A percentile compares a stretch with the other conserved stretches of the same genome.
Evolutionary conservation across 2,329 filamentous ascomycete genomes (phyloP).

Genomic region (Microcyclospora pomicola): DNA sequence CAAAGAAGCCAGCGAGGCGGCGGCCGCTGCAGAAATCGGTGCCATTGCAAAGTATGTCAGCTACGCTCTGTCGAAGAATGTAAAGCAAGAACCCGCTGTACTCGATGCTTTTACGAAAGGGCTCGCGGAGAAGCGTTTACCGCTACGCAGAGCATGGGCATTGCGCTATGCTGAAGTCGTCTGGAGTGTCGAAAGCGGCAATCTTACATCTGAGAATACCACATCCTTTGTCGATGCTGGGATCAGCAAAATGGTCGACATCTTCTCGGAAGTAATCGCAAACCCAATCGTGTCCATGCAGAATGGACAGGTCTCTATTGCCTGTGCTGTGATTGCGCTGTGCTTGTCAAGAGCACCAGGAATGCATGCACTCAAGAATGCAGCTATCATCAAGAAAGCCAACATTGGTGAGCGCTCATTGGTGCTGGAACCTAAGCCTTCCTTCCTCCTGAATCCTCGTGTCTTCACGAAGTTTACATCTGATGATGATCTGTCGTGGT

Average conservation of each 20-base stretch:
- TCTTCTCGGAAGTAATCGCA: constrained; percentile 61
- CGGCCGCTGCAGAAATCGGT: constrained; percentile 60
- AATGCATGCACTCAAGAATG: constrained; percentile 39
- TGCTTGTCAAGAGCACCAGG: constrained; percentile 40
- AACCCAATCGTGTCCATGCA: constrained; percentile 72
- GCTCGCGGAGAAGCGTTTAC: constrained; percentile 67
- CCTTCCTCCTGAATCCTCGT: constrained; percentile 71
- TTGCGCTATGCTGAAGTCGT: constrained; percentile 59
- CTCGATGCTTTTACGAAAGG: constrained; percentile 67
- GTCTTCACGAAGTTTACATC: constrained; percentile 67
- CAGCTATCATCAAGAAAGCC: constrained; percentile 46
- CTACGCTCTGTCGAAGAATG: constrained; percentile 46
- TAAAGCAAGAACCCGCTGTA: constrained; percentile 50
- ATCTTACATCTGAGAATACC: constrained; percentile 35
- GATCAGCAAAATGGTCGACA: constrained; percentile 47
- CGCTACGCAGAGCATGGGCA: constrained; percentile 67
- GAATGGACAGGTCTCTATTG: constrained; percentile 66
- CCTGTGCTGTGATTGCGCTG: constrained; percentile 59
- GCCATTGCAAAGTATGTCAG: constrained; percentile 53
- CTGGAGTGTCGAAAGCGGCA: constrained; percentile 38
- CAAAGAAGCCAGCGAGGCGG: constrained; percentile 82
- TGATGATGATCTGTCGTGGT: constrained; percentile 68
- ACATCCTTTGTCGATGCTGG: constrained; percentile 36
- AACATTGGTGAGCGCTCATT: constrained; percentile 53
- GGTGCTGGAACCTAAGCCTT: constrained; percentile 62